These are phyloP conservation scores for Ophiostoma novo-ulmi DNA, from an alignment of 2,329 filamentous ascomycete genomes.

Conservation along the genomic window DNA sequence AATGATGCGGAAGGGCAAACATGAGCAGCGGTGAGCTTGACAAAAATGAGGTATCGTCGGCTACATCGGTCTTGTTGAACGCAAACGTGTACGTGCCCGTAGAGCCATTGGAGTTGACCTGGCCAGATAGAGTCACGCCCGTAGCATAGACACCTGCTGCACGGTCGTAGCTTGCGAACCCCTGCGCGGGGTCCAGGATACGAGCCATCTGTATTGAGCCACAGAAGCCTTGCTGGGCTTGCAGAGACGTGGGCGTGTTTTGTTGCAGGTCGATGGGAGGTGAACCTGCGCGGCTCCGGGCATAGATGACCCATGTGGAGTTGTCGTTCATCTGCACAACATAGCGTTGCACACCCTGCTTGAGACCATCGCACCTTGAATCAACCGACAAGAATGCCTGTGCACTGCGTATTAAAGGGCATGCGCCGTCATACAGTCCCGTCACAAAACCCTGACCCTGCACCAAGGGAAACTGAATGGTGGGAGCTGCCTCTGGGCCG, in stretches of 20 bases:
- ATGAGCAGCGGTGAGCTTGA: conserved; percentile 58
- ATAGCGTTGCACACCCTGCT: conserved; percentile 69
- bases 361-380: conserved; percentile 30
- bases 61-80: conserved; percentile 66
- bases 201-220: conserved; percentile 83
- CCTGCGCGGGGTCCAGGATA: conserved; percentile 51
- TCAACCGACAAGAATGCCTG: conserved; percentile 29
- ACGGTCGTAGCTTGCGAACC: conserved; percentile 60
- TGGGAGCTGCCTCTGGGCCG: conserved; percentile 42
- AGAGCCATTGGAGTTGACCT: conserved; percentile 43
- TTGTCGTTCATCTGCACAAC: conserved; percentile 66
- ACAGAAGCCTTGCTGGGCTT: conserved; percentile 62
- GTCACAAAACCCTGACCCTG: conserved; percentile 90
- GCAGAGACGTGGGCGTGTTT: conserved; percentile 56
- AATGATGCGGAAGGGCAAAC: conserved; percentile 84
- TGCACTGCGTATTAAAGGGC: conserved; percentile 67
- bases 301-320: conserved; percentile 75
- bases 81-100: conserved; percentile 67
- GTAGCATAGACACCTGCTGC: conserved; percentile 71
- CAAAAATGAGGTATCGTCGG: conserved; percentile 32
- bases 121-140: conserved; percentile 58
- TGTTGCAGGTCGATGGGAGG: conserved; percentile 63
- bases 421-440: conserved; percentile 63
- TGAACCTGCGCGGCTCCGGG: conserved; percentile 51
- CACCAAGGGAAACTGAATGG: conserved; percentile 72